phyloP scores from a whole-genome alignment of 23 red algal species.

The Gracilaria caudata region DNA sequence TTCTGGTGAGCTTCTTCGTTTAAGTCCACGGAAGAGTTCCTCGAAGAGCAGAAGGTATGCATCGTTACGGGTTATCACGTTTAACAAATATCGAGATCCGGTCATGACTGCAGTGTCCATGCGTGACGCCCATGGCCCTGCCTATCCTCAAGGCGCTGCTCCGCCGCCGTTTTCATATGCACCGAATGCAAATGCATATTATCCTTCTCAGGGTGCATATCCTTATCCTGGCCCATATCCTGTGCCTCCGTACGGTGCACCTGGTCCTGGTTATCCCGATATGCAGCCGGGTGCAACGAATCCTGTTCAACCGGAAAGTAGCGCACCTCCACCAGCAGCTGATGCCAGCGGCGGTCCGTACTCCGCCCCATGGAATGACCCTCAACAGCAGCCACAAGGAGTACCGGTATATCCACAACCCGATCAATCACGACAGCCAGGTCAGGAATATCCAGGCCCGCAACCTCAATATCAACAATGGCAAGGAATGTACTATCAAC shows the following conservation, averaged over 20 bases:
- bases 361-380: background rate
- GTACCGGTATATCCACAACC: slow-evolving; percentile 19
- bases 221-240: slow-evolving; percentile 16
- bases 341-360: background rate
- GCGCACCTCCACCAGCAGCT: background rate
- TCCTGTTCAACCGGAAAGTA: background rate
- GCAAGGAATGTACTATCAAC: slow-evolving; percentile 31
- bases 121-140: slow-evolving; percentile 7
- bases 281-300: background rate
- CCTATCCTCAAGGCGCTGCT: background rate
- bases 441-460: slow-evolving; percentile 21
- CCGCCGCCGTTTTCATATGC: slow-evolving; percentile 5
- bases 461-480: slow-evolving; percentile 37
- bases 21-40: slow-evolving; percentile 5
- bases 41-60: slow-evolving; percentile 25
- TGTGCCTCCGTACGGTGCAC: slow-evolving; percentile 7
- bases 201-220: slow-evolving; percentile 11
- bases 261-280: slow-evolving; percentile 1
- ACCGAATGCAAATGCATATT: slow-evolving; percentile 16
- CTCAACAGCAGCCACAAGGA: slow-evolving; percentile 22
- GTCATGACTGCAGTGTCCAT: slow-evolving; percentile 31
- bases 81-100: slow-evolving; percentile 31
- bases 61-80: slow-evolving; percentile 4
- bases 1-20: slow-evolving; percentile 26
- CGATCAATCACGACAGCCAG: slow-evolving; percentile 20